A percentile compares a stretch with the other conserved stretches of the same genome.
These are phyloP conservation scores for Crepidotus variabilis DNA, from an alignment of 768 basidiomycete species.

Conservation along the genomic window DNA sequence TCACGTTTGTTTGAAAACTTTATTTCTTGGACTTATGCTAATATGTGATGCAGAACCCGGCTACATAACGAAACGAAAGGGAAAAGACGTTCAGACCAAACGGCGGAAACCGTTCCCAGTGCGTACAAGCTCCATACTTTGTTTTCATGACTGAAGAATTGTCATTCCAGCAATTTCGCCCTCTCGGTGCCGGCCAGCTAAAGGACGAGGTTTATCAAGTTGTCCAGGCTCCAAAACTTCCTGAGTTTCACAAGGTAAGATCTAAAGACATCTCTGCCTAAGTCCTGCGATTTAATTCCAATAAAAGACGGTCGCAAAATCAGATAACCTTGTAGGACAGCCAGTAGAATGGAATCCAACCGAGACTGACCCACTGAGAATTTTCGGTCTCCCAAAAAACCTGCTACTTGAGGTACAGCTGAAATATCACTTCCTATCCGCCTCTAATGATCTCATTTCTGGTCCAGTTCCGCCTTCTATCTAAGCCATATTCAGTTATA, in stretches of 20 bases:
- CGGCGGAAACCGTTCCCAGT: slow-evolving; percentile 5
- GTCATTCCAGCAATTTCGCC: slow-evolving; percentile 4
- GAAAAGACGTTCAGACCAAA: slow-evolving; percentile 4
- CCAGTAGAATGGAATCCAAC: slow-evolving; percentile 41
- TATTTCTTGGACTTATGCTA: background rate
- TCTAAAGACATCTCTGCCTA: background rate
- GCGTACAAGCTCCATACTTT: background rate
- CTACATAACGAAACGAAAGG: slow-evolving; percentile 9
- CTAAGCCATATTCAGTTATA: slow-evolving; percentile 68
- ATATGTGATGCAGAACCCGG: slow-evolving; percentile 2
- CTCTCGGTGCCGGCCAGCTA: slow-evolving; percentile 3
- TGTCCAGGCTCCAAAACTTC: background rate
- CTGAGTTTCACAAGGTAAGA: slow-evolving; percentile 4
- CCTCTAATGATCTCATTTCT: background rate
- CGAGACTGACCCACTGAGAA: slow-evolving; percentile 48
- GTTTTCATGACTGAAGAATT: background rate
- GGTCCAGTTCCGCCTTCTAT: slow-evolving; percentile 62
- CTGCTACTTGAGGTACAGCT: slow-evolving; percentile 64
- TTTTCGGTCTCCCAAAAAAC: slow-evolving; percentile 71
- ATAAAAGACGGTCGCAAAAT: slow-evolving; percentile 18
- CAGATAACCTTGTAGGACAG: slow-evolving; percentile 35
- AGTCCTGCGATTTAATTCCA: background rate
- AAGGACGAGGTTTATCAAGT: background rate
- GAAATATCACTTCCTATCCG: background rate
- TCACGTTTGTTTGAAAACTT: slow-evolving; percentile 5